A percentile compares a stretch with the other conserved stretches of the same genome.
Conservation (phyloP, 768 basidiomycete genomes). For the Hortiboletus flavorubellus region DNA sequence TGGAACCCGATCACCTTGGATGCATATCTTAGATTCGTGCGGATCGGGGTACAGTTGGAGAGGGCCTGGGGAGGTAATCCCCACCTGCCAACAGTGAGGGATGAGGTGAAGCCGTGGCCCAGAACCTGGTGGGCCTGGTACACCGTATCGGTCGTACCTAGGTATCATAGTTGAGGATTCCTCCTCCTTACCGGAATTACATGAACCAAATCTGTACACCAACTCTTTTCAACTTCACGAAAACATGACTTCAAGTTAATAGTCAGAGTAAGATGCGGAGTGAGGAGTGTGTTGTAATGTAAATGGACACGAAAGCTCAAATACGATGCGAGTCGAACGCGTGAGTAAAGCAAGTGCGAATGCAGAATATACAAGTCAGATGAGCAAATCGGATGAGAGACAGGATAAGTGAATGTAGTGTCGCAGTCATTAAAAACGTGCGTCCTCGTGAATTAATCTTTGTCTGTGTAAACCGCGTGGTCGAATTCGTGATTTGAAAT, state of each 20-base stretch:
- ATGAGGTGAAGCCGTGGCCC: too few relatives aligned
- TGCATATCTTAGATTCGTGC: too few relatives aligned
- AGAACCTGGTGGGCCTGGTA: too few relatives aligned
- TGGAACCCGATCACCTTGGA: too few relatives aligned
- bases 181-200: too few relatives aligned
- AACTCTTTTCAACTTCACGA: not conserved
- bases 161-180: too few relatives aligned
- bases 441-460: not conserved
- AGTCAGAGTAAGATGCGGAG: constrained; percentile 1
- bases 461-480: not conserved
- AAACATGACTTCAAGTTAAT: not conserved
- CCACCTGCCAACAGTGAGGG: too few relatives aligned
- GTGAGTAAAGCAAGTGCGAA: not conserved
- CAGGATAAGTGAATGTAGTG: not conserved
- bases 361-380: not conserved
- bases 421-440: not conserved
- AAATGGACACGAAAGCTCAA: constrained; percentile 1
- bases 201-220: too few relatives aligned
- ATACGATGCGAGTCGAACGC: not conserved
- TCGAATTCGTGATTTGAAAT: not conserved
- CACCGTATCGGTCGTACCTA: too few relatives aligned
- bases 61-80: too few relatives aligned
- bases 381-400: not conserved
- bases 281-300: constrained; percentile 1
- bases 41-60: too few relatives aligned